Evolutionary conservation across 106 monocot genomes (phyloP), one percentile per base, ranked within the genome.

Genomic region (Dendrobium huoshanense): DNA sequence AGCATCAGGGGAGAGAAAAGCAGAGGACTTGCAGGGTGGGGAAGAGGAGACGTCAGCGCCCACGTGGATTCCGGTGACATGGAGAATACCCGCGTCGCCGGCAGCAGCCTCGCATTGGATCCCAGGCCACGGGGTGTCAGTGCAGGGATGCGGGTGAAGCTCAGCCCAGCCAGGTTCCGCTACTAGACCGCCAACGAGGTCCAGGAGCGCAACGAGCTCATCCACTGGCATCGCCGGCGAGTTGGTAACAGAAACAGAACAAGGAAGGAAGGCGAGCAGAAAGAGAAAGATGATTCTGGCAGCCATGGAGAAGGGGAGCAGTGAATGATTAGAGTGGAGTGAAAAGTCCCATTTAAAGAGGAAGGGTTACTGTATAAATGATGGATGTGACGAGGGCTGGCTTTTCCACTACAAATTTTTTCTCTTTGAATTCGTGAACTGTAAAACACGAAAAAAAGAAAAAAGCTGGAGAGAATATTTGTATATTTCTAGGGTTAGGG

Each of bases 81-180:
- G 92, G 61, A 90, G 88, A 37, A 7, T 5, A 4, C 40, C 72
- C 1, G 29, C 1, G 11, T 40, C 40, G 29, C 13, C 17, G 33
- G 13, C 37, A 37, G 33, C 72, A 27, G 85, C 16, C 89, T 92
- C 92, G 73, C 92, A 92, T 79, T 86, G 89, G 82, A 92, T 77
- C 4, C 92, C 89, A 0, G 90, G 92, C 90, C 90, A 92, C 54
- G 92, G 92, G 17, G 92, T 90, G 75, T 89, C 89, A 7, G 92
- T 87, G 82, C 92, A 92, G 22, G 92, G 92, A 55, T 79, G 86
- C 0, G 90, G 92, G 68, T 92, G 92, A 81, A 84, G 75, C 29
- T 89, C 78, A 17, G 86, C 75, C 90, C 89, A 92, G 29, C 80
- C 80, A 16, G 83, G 84, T 81, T 90, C 90, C 1, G 82, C 81